Conservation (phyloP, 176 grass and related monocot species). For the Carex scoparia region DNA sequence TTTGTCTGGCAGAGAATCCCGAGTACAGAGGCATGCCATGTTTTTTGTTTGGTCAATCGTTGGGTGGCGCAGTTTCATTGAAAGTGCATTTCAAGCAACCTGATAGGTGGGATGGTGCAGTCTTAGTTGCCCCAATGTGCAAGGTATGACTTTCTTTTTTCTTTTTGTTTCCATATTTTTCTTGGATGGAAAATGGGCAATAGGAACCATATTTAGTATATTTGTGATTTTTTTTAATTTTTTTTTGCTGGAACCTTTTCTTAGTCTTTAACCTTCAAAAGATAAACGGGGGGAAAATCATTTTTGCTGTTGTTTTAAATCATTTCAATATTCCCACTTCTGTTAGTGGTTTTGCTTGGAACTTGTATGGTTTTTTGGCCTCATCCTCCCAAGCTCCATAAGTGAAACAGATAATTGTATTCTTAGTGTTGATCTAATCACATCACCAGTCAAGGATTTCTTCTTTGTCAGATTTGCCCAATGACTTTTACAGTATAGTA, state of each 20-base stretch:
- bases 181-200: neutral
- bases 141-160: slow-evolving; percentile 51
- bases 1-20: slow-evolving; percentile 50
- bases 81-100: slow-evolving; percentile 90
- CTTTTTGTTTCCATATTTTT: neutral
- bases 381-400: neutral
- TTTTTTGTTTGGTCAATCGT: slow-evolving; percentile 94
- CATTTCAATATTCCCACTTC: neutral
- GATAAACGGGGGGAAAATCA: neutral
- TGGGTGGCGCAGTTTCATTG: slow-evolving; percentile 90
- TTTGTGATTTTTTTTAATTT: neutral
- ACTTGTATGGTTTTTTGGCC: no score
- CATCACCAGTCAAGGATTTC: neutral
- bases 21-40: slow-evolving; percentile 56
- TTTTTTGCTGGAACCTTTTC: neutral
- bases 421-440: neutral
- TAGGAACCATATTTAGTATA: neutral
- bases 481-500: neutral
- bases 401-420: neutral
- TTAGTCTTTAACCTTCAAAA: neutral
- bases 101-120: slow-evolving; percentile 76
- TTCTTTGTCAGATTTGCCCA: neutral
- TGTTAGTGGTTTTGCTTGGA: neutral
- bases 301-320: neutral
- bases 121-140: slow-evolving; percentile 95